Percentiles rank a stretch among this genome's conserved stretches.
phyloP scores from a whole-genome alignment of 768 basidiomycete genomes.

The Agrocybe pediades region DNA sequence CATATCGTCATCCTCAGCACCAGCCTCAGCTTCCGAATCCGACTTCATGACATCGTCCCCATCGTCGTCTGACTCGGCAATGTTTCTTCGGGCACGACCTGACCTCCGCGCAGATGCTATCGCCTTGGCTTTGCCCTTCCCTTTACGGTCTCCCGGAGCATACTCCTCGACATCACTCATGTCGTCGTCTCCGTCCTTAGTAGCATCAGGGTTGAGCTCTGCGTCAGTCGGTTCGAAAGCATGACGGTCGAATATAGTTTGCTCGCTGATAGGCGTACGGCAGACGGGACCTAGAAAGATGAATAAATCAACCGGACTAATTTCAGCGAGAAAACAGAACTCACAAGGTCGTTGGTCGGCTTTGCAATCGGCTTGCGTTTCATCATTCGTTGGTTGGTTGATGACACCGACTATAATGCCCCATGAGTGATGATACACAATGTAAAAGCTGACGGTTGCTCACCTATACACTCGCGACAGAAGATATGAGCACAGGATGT shows the following conservation, averaged over 20 bases:
- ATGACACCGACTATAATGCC: conserved; percentile 42
- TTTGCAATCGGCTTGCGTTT: conserved; percentile 29
- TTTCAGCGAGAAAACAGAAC: conserved; percentile 13
- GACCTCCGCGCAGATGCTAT: conserved; percentile 20
- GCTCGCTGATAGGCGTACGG: conserved; percentile 46
- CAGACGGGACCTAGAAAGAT: conserved; percentile 56
- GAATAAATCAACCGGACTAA: background rate
- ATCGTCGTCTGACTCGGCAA: conserved; percentile 29
- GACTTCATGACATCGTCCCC: conserved; percentile 29
- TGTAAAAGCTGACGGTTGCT: conserved; percentile 13
- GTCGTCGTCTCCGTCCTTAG: conserved; percentile 30
- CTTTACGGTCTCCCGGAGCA: conserved; percentile 1
- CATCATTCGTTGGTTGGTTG: conserved; percentile 22
- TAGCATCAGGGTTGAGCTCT: conserved; percentile 32
- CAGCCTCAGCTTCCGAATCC: conserved; percentile 31
- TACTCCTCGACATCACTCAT: conserved; percentile 25
- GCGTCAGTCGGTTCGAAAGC: conserved; percentile 65
- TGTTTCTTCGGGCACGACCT: conserved; percentile 14
- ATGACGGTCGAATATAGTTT: conserved; percentile 51
- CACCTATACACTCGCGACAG: conserved; percentile 61
- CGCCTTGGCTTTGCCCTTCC: conserved; percentile 30
- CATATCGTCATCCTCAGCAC: conserved; percentile 44
- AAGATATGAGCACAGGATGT: conserved; percentile 65
- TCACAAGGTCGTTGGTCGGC: conserved; percentile 53
- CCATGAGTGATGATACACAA: background rate